These are phyloP conservation scores for Globisporangium canariense DNA, from an alignment of 352 stramenopile species.

Conservation along the genomic window DNA sequence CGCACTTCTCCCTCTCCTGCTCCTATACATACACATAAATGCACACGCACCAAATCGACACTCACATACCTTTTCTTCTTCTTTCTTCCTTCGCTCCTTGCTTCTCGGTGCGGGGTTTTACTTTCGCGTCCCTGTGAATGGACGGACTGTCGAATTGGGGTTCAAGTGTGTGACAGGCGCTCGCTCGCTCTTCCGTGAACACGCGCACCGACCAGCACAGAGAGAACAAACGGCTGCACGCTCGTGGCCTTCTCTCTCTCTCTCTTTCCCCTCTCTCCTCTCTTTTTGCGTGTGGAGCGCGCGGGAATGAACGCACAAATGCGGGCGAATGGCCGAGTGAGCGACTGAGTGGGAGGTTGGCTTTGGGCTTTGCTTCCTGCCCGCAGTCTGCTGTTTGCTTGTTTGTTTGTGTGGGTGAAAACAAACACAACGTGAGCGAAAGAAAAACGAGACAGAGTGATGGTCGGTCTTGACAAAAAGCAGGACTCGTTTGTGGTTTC, in stretches of 20 bases:
- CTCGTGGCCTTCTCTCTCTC: background rate
- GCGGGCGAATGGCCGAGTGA: background rate
- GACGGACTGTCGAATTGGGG: too few species aligned
- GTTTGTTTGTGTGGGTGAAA: slow-evolving; percentile 9
- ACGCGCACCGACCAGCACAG: background rate
- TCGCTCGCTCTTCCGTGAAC: too few species aligned
- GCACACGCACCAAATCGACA: background rate
- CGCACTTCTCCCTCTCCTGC: background rate
- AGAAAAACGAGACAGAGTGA: slow-evolving; percentile 12
- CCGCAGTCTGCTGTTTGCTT: background rate
- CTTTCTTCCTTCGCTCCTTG: background rate
- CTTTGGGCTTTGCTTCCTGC: slow-evolving; percentile 3
- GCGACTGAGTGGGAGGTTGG: slow-evolving; percentile 9
- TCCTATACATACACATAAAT: background rate
- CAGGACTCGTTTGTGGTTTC: background rate
- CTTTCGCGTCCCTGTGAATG: background rate
- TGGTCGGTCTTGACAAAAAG: slow-evolving; percentile 8
- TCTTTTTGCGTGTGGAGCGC: background rate
- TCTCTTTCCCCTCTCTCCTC: background rate
- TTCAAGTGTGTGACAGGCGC: too few species aligned
- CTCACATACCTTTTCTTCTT: background rate
- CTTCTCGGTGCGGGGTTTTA: background rate
- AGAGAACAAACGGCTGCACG: too few species aligned
- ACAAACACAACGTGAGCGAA: background rate
- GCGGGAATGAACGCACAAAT: background rate